A percentile compares a stretch with the other conserved stretches of the same genome.
Conservation (phyloP, 441 rosid genomes). For the Jatropha podagrica region DNA sequence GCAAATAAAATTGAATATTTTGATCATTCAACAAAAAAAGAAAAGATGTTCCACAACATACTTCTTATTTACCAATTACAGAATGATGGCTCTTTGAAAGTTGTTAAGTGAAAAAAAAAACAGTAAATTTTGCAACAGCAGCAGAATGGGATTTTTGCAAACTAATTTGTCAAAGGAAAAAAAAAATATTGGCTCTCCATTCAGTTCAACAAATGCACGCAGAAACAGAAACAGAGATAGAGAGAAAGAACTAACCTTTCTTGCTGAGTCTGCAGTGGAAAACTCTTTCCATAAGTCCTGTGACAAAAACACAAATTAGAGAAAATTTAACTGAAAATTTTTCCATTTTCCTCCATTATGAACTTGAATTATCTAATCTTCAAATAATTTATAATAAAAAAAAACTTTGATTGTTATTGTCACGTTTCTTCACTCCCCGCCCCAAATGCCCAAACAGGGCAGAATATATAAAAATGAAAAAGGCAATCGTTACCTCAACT, state of each 20-base stretch:
- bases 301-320: constrained; percentile 11
- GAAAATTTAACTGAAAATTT: not conserved
- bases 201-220: not conserved
- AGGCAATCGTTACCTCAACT: constrained; percentile 55
- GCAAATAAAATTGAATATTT: not conserved
- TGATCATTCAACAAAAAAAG: not conserved
- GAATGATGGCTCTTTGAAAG: not conserved
- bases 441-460: not conserved
- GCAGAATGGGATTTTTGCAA: too few species aligned
- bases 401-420: not conserved
- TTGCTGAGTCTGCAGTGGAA: constrained; percentile 52
- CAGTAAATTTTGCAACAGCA: not conserved
- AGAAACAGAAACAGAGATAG: not conserved
- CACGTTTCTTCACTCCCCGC: not conserved
- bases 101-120: not conserved
- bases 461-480: too few species aligned
- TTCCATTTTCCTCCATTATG: too few species aligned
- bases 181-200: not conserved
- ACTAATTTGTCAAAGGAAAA: too few species aligned
- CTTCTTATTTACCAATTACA: not conserved
- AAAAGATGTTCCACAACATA: not conserved
- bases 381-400: not conserved
- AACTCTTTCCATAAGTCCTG: constrained; percentile 77
- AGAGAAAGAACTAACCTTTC: constrained; percentile 44
- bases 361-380: not conserved